phyloP scores from a whole-genome alignment of 2,329 filamentous ascomycete species.

The Podosphaera aphanis region DNA sequence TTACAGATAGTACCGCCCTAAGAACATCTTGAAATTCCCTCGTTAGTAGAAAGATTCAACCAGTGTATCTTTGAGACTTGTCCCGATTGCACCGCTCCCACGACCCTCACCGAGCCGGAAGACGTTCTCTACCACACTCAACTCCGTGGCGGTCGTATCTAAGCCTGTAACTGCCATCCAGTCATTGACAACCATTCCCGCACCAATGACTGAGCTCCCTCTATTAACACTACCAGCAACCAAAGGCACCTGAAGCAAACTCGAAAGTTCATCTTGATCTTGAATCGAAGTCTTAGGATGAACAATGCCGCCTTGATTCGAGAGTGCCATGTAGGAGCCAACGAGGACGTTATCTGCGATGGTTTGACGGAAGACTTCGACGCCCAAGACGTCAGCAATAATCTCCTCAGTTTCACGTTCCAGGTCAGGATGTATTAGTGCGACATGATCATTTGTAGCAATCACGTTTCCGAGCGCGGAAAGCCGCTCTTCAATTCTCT shows the following conservation, averaged over 20 bases:
- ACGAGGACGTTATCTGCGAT: constrained; percentile 93
- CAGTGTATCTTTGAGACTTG: constrained; percentile 85
- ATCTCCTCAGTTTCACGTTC: constrained; percentile 98
- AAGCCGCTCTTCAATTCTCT: constrained; percentile 90
- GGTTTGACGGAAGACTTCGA: constrained; percentile 82
- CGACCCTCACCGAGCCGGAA: constrained; percentile 81
- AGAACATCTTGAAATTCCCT: constrained; percentile 1
- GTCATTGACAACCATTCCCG: constrained; percentile 91
- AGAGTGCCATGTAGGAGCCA: constrained; percentile 86
- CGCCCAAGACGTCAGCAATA: constrained; percentile 76
- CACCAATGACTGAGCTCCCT: constrained; percentile 82
- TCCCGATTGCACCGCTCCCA: constrained; percentile 56
- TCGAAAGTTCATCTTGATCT: constrained; percentile 92
- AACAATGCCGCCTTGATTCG: constrained; percentile 88
- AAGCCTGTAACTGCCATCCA: constrained; percentile 88
- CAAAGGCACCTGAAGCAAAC: constrained; percentile 79
- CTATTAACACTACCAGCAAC: constrained; percentile 88
- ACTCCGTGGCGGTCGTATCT: constrained; percentile 89
- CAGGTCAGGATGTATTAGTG: constrained; percentile 83
- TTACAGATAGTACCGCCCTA: too few species aligned
- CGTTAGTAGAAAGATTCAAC: constrained; percentile 92
- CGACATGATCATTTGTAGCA: constrained; percentile 88
- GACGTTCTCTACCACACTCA: constrained; percentile 88
- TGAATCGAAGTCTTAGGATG: constrained; percentile 93
- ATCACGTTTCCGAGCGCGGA: constrained; percentile 95